Base-by-base conservation (phyloP, 108 stramenopile genomes). In the Licmophora abbreviata region DNA sequence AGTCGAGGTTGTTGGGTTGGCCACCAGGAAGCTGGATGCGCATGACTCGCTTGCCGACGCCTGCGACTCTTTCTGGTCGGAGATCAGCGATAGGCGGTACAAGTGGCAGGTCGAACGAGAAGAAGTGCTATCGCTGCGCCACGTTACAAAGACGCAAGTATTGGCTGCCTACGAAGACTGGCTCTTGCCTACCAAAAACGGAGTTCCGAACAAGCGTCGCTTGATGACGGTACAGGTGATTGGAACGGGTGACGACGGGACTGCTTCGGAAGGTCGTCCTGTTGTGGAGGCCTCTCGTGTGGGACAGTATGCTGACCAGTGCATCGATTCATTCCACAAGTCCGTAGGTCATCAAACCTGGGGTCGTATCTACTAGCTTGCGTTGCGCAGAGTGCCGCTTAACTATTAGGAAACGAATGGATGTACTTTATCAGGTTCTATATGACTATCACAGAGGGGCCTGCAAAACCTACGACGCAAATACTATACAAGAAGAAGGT, bases 1-100 rank as follows among this genome's bases (percentile, higher is more conserved):
- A 77, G 41, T n/a, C n/a, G 70, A 92, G 53, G 35, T 92, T 22
- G 66, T 76, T 23, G 77, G 69, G 15, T 51, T 92, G 8, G 83
- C 85, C 22, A 87, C 76, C 48, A 67, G 77, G 44, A 92, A 92
- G 46, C 63, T 92, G 21, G 71, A 85, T 48, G 81, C 69, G 66
- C 80, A 69, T 54, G 77, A 88, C 41, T 88, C 83, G 17, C 54
- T 92, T 31, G 60, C 76, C 11, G 90, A 92, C 15, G 81, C 83
- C 65, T 52, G 49, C 25, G 40, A 11, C 22, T 17, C 29, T 10
- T 50, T 55, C 21, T 54, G 61, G 54, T 43, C 26, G 2, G 54
- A 63, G 31, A 38, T 35, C 4, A 29, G 11, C 9, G 83, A 92
- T 47, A 64, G 76, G 12, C 64, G 83, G 7, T 83, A 64, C 36